These are phyloP conservation scores for Umbelopsis sp. DNA, from an alignment of 192 early-diverging fungal species.

Conservation along the genomic window DNA sequence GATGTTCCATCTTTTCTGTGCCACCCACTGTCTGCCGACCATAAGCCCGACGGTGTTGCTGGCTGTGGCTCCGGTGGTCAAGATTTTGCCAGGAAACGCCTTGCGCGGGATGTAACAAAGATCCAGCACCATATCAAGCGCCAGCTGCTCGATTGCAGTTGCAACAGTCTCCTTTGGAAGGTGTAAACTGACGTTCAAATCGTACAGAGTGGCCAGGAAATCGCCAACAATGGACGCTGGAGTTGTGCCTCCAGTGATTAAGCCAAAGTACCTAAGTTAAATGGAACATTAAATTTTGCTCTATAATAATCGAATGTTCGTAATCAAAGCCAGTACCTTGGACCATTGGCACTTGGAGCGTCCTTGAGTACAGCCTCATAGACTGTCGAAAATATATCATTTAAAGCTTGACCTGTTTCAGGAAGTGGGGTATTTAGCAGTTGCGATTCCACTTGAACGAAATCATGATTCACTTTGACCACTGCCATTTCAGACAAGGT, in stretches of 20 bases:
- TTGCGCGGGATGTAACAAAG: conserved; percentile 47
- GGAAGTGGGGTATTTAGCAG: not conserved
- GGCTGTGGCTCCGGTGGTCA: conserved; percentile 60
- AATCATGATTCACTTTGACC: not conserved
- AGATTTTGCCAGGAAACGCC: conserved; percentile 43
- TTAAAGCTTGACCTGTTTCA: not conserved
- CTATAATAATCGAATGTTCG: too few relatives aligned
- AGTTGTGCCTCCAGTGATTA: conserved; percentile 62
- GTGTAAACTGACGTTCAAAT: conserved; percentile 45
- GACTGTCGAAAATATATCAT: not conserved
- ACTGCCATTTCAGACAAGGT: not conserved
- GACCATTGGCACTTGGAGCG: not conserved
- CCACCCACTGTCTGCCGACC: conserved; percentile 45
- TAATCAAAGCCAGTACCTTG: not conserved
- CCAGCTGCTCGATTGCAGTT: conserved; percentile 45
- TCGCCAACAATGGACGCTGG: conserved; percentile 47
- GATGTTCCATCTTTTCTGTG: conserved; percentile 30
- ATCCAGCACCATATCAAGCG: conserved; percentile 51
- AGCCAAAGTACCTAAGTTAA: conserved; percentile 56
- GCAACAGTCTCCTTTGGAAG: conserved; percentile 41
- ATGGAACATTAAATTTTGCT: too few relatives aligned
- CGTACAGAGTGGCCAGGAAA: conserved; percentile 40
- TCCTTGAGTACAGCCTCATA: not conserved
- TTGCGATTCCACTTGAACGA: not conserved
- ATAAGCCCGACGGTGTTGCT: conserved; percentile 57